Percentiles rank a stretch among this genome's conserved stretches.
These are phyloP conservation scores for Komagataella populi DNA, from an alignment of 805 yeast genomes.

Conservation along the genomic window DNA sequence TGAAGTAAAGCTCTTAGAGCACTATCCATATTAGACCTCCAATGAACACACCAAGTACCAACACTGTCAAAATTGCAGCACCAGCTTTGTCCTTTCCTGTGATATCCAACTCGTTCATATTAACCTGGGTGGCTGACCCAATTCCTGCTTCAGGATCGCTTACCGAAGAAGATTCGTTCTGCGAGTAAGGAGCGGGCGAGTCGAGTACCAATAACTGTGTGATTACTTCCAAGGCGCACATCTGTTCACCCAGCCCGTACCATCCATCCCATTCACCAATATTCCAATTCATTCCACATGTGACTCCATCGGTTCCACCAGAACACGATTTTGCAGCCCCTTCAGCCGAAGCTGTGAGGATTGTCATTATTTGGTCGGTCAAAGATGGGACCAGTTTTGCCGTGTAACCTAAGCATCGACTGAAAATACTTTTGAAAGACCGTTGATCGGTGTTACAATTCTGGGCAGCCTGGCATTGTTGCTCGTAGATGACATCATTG, in stretches of 20 bases:
- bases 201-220: conserved; percentile 29
- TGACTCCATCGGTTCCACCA: conserved; percentile 64
- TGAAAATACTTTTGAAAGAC: conserved; percentile 77
- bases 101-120: conserved; percentile 28
- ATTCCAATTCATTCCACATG: conserved; percentile 66
- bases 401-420: conserved; percentile 64
- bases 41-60: conserved; percentile 43
- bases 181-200: conserved; percentile 39
- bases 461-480: conserved; percentile 58
- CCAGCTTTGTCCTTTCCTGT: conserved; percentile 67
- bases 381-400: conserved; percentile 56
- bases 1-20: conserved; percentile 4
- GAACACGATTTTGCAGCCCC: conserved; percentile 62
- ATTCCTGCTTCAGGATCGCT: conserved; percentile 64
- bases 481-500: conserved; percentile 53
- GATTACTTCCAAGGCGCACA: conserved; percentile 57
- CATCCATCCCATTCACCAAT: conserved; percentile 43
- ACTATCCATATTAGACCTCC: conserved; percentile 75
- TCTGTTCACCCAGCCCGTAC: conserved; percentile 72
- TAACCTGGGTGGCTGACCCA: conserved; percentile 12
- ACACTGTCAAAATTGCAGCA: conserved; percentile 77
- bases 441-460: conserved; percentile 81
- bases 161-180: conserved; percentile 10
- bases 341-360: conserved; percentile 35
- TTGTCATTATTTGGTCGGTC: conserved; percentile 19